phyloP scores from a whole-genome alignment of 768 basidiomycete genomes.

The Mrakia gelida region DNA sequence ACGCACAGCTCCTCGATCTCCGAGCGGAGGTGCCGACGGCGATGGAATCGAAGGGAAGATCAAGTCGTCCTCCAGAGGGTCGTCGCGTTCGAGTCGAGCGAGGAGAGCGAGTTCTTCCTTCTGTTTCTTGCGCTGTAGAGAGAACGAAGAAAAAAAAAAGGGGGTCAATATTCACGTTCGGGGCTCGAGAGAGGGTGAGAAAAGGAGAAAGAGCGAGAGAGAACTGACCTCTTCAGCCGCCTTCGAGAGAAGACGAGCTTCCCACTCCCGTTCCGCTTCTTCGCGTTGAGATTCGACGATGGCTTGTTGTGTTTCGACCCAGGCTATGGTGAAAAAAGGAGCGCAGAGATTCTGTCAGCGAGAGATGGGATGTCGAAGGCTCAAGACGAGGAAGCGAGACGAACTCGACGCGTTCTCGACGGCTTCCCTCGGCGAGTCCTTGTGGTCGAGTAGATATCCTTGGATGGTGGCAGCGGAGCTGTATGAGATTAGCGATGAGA shows the following conservation, averaged over 20 bases:
- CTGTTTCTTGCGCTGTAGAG: not conserved
- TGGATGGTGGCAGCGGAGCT: slow-evolving; percentile 58
- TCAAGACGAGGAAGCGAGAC: no score
- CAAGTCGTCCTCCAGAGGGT: not conserved
- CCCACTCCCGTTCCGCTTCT: not conserved
- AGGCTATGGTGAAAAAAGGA: not conserved
- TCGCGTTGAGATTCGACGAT: not conserved
- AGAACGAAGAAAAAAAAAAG: not conserved
- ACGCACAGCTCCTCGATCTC: not conserved
- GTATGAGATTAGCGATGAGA: slow-evolving; percentile 16
- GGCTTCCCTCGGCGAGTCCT: slow-evolving; percentile 58
- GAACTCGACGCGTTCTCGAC: slow-evolving; percentile 60
- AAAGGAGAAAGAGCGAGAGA: not conserved
- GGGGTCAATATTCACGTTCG: not conserved
- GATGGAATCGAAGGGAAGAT: not conserved
- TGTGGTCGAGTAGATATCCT: slow-evolving; percentile 71
- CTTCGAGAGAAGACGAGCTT: not conserved
- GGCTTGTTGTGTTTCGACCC: not conserved
- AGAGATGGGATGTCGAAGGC: no score
- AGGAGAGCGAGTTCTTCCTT: not conserved
- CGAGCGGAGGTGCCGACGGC: not conserved
- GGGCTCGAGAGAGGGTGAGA: no score
- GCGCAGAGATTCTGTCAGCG: no score
- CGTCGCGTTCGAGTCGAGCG: not conserved
- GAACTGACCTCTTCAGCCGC: not conserved